Evolutionary conservation across 164 flowering plant species (phyloP).

Genomic region (Saururus chinensis): DNA sequence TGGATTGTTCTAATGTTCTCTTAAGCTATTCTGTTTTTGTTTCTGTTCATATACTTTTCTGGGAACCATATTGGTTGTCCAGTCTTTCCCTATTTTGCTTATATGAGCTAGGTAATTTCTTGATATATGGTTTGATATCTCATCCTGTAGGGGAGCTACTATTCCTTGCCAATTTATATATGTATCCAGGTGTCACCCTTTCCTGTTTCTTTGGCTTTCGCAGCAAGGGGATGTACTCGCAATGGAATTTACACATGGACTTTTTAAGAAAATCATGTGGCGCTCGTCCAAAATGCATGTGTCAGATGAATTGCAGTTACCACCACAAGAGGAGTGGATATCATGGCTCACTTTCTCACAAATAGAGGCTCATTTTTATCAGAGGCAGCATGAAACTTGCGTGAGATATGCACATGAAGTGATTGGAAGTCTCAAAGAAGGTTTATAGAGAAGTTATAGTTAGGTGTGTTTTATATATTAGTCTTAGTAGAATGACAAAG

Average conservation of each 20-base stretch:
- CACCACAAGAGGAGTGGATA: slow-evolving; percentile 71
- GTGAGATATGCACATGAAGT: slow-evolving; percentile 60
- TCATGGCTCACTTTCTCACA: slow-evolving; percentile 82
- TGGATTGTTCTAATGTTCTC: too few relatives aligned
- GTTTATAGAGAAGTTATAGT: slow-evolving; percentile 8
- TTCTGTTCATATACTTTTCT: too few relatives aligned
- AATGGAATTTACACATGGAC: slow-evolving; percentile 58
- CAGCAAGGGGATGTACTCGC: slow-evolving; percentile 64
- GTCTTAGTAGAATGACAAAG: background rate
- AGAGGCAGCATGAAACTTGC: slow-evolving; percentile 91
- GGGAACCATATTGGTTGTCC: too few relatives aligned
- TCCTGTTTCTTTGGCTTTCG: slow-evolving; percentile 1
- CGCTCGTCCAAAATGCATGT: slow-evolving; percentile 80
- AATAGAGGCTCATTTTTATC: slow-evolving; percentile 87
- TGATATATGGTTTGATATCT: too few relatives aligned
- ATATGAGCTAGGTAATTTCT: too few relatives aligned
- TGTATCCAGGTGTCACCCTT: background rate
- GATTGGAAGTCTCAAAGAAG: slow-evolving; percentile 54
- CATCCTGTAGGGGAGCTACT: too few relatives aligned
- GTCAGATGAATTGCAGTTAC: slow-evolving; percentile 78
- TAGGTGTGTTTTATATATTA: background rate
- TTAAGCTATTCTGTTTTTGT: too few relatives aligned
- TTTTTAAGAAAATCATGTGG: slow-evolving; percentile 89
- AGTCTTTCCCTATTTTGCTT: too few relatives aligned
- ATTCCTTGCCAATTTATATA: background rate